These are phyloP conservation scores for Penstemon eatonii DNA, from an alignment of 257 asterid genomes.

Conservation along the genomic window DNA sequence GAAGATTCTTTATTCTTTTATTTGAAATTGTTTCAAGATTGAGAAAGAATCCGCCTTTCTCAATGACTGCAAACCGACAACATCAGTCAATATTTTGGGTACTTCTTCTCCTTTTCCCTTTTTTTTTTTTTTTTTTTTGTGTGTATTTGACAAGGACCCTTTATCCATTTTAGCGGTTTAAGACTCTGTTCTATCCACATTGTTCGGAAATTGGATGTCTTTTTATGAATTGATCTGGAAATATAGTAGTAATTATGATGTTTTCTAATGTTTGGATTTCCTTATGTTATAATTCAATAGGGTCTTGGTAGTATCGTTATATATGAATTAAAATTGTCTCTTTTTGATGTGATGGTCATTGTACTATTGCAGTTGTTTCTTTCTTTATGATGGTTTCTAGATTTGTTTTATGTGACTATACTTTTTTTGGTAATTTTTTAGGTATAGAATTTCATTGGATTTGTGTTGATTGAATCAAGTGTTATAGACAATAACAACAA, in stretches of 20 bases:
- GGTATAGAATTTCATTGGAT: slow-evolving; percentile 51
- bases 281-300: slow-evolving; percentile 11
- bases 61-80: slow-evolving; percentile 37
- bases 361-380: slow-evolving; percentile 12
- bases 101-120: slow-evolving; percentile 6
- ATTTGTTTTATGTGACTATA: slow-evolving; percentile 23
- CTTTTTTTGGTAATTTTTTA: slow-evolving; percentile 13
- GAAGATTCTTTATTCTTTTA: too few relatives aligned
- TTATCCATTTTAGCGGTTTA: slow-evolving; percentile 23
- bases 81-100: slow-evolving; percentile 36
- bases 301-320: slow-evolving; percentile 39
- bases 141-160: slow-evolving; percentile 21
- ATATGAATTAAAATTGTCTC: background rate
- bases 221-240: slow-evolving; percentile 25
- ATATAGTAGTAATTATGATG: slow-evolving; percentile 16
- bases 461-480: slow-evolving; percentile 43
- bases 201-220: slow-evolving; percentile 36
- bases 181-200: slow-evolving; percentile 34
- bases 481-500: slow-evolving; percentile 27
- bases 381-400: slow-evolving; percentile 20
- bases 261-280: slow-evolving; percentile 23
- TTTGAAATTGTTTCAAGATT: too few relatives aligned
- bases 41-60: slow-evolving; percentile 68
- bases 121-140: background rate
- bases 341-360: slow-evolving; percentile 27